A percentile compares a stretch with the other conserved stretches of the same genome.
phyloP scores from a whole-genome alignment of 1,284 basidiomycete genomes.

The Pisolithus thermaeus region DNA sequence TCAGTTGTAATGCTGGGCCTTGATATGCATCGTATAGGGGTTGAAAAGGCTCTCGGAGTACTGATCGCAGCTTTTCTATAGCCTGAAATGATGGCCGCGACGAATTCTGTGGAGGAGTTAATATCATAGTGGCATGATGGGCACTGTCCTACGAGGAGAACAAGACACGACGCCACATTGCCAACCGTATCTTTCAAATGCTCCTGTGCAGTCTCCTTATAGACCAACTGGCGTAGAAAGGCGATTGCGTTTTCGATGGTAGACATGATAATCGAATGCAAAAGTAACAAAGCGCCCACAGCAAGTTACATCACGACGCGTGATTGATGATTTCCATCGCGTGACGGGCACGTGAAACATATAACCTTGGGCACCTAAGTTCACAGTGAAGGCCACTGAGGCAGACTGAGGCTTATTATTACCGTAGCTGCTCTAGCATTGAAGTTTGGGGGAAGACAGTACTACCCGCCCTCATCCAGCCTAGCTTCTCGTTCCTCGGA shows the following conservation, averaged over 20 bases:
- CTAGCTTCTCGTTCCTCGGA: too few species aligned
- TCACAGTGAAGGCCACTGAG: too few species aligned
- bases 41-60: constrained; percentile 31
- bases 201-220: constrained; percentile 10
- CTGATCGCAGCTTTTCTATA: constrained; percentile 25
- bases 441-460: too few species aligned
- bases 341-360: constrained; percentile 21
- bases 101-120: constrained; percentile 23
- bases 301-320: constrained; percentile 18
- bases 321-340: constrained; percentile 26
- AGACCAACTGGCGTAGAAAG: constrained; percentile 18
- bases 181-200: constrained; percentile 20
- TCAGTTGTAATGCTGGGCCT: constrained; percentile 28
- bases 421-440: too few species aligned
- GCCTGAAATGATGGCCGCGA: constrained; percentile 26
- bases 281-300: too few species aligned
- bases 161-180: constrained; percentile 25
- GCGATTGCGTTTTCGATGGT: constrained; percentile 20
- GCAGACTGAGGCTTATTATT: too few species aligned
- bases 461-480: too few species aligned
- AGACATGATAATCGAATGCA: constrained; percentile 9
- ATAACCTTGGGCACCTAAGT: too few species aligned
- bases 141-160: constrained; percentile 27
- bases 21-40: constrained; percentile 33
- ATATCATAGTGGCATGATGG: background rate